Base-by-base conservation (phyloP, 441 rosid species). In the Populus trichocarpa region DNA sequence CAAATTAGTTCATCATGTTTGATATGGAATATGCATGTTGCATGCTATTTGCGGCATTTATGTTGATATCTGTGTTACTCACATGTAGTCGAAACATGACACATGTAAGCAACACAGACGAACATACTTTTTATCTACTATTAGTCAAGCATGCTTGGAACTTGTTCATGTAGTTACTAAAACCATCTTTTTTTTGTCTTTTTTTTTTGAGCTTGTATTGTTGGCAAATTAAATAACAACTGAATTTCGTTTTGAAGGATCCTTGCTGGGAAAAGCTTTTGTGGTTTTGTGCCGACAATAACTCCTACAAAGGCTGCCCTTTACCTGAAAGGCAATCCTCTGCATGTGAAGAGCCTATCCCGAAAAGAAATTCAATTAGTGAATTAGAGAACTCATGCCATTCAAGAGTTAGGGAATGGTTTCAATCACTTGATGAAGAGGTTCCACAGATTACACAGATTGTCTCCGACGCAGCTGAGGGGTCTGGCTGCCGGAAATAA, bases 221-320 rank as follows among this genome's bases (percentile, higher is more conserved):
- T 30, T 30, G 0, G 32, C 32, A 30, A 30, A 30, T 30, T 20
- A 20, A 57, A 57, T 57, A 23, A 20, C 63, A 57, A 7, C 22
- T 18, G 23, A 7, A 57, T 57, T 57, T 57, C 22, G 63, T 57
- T 30, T 26, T 67, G 36, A 26, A 67, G 70, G 70, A 67, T 20
- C 70, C 70, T 67, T 67, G 2, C 70, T 67, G 70, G 70, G 70
- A 67, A 30, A 67, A 67, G 70, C 70, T 67, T 26, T 67, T 67
- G 36, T 67, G 70, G 70, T 30, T 67, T 26, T 67, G 70, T 67
- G 70, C 36, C 3, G 70, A 67, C n/a, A 67, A 67, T 30, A 30
- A 67, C 70, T 67, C 70, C 70, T 67, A 67, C 70, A 26, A 67
- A 12, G 70, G 70, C 70, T 67, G 70, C 70, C 70, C 70, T 67